Evolutionary conservation across 345 rosid species (phyloP).

Genomic region (Moricandia moricandioides): DNA sequence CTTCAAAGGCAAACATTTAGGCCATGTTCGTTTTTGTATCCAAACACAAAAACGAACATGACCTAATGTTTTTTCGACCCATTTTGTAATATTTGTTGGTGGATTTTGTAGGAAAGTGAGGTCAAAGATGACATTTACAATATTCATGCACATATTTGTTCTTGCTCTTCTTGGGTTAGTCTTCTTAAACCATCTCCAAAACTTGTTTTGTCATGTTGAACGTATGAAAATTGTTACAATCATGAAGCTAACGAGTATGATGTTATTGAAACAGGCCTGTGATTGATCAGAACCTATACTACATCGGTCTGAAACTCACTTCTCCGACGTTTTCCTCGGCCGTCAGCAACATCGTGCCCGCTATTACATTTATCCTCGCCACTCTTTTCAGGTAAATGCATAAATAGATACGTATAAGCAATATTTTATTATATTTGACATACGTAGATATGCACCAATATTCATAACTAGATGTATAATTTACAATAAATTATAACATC

Average conservation of each 20-base stretch:
- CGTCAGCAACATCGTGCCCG: conserved; percentile 90
- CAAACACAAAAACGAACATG: too few relatives aligned
- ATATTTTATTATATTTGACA: conserved; percentile 6
- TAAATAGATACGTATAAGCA: not conserved
- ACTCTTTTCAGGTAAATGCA: conserved; percentile 44
- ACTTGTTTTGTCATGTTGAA: not conserved
- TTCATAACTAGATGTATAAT: not conserved
- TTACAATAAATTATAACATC: too few relatives aligned
- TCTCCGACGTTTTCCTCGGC: conserved; percentile 90
- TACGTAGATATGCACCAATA: conserved; percentile 15
- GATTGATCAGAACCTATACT: conserved; percentile 93
- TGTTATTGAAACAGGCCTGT: conserved; percentile 58
- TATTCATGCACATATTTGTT: conserved; percentile 77
- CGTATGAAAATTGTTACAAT: not conserved
- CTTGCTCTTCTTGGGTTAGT: conserved; percentile 92
- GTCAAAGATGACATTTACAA: conserved; percentile 66
- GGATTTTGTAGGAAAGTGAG: conserved; percentile 62
- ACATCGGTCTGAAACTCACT: conserved; percentile 81
- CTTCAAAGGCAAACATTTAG: too few relatives aligned
- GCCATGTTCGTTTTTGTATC: too few relatives aligned
- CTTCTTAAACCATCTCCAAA: not conserved
- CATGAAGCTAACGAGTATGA: not conserved
- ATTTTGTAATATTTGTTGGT: conserved; percentile 4
- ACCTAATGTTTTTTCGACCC: too few relatives aligned
- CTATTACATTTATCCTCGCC: conserved; percentile 82